Base-by-base conservation (phyloP, 805 yeast species). In the Saccharomycodes ludwigii region DNA sequence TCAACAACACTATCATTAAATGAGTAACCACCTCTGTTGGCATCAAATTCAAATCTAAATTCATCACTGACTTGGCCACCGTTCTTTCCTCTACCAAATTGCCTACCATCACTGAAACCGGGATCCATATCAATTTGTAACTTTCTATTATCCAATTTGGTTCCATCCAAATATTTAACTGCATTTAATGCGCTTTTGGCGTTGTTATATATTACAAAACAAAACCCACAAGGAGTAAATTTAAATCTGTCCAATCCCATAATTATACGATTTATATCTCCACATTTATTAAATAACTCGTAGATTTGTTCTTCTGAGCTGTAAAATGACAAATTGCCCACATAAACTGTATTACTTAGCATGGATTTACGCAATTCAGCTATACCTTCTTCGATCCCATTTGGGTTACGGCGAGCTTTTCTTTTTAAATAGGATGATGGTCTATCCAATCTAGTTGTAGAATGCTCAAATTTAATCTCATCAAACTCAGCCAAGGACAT, bases 161-260 rank as follows among this genome's bases (percentile, higher is more conserved):
- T 84, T 33, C 74, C 77, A 43, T 82, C 76, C 30, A 91, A 59
- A 47, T 74, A 88, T 52, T 84, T 81, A 50, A 88, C 72, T 2
- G 95, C 81, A 41, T 79, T 73, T 32, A 85, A 61, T 2, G 95
- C 84, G 30, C 82, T 85, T 30, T 66, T 65, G 27, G 76, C 75
- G 18, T 61, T 54, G 33, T 67, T 68, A 52, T 76, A 91, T 28
- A 84, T 78, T 24, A 91, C 85, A 51, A 91, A 91, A 51, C 96
- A 86, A 54, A 91, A 88, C 12, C 98, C 97, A 51, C 97, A 86
- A 2, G 98, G 98, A 1, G 95, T 86, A 46, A 77, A 73, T 42
- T 81, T 79, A 51, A 77, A 76, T 41, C 95, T 68, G 53, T 91
- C 96, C 22, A 91, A 67, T 0, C 98, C 98, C 97, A 91, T 91